phyloP scores from a whole-genome alignment of 164 flowering plant species.

The Nymphaea colorata region DNA sequence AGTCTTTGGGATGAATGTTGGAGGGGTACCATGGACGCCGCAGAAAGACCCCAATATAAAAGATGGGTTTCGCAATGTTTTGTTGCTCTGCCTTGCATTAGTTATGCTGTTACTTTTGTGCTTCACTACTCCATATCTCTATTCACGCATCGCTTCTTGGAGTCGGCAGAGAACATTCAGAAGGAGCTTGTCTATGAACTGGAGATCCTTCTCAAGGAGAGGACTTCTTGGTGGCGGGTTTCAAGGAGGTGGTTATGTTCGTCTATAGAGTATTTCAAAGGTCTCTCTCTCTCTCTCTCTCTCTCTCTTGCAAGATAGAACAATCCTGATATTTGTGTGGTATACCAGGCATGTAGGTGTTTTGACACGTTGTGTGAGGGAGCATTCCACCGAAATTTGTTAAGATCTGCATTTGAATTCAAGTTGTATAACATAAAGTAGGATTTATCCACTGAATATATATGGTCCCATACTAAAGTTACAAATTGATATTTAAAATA shows the following conservation, averaged over 20 bases:
- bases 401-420: too few relatives aligned
- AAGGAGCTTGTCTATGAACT: constrained; percentile 69
- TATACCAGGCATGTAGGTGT: too few relatives aligned
- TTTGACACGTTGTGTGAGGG: too few relatives aligned
- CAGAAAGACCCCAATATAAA: constrained; percentile 45
- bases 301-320: neutral
- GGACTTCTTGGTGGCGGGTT: constrained; percentile 14
- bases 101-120: constrained; percentile 54
- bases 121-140: constrained; percentile 53
- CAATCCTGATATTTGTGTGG: too few relatives aligned
- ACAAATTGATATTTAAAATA: too few relatives aligned
- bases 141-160: constrained; percentile 48
- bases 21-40: constrained; percentile 96
- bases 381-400: too few relatives aligned
- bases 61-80: constrained; percentile 79
- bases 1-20: constrained; percentile 99
- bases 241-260: constrained; percentile 49
- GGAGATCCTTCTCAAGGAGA: constrained; percentile 56
- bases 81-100: constrained; percentile 51
- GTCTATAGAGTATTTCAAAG: constrained; percentile 4
- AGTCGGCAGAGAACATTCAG: constrained; percentile 26
- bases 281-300: neutral
- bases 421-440: too few relatives aligned
- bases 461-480: too few relatives aligned
- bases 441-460: too few relatives aligned